phyloP scores from a whole-genome alignment of 257 asterid genomes.

The Nicotiana attenuata region DNA sequence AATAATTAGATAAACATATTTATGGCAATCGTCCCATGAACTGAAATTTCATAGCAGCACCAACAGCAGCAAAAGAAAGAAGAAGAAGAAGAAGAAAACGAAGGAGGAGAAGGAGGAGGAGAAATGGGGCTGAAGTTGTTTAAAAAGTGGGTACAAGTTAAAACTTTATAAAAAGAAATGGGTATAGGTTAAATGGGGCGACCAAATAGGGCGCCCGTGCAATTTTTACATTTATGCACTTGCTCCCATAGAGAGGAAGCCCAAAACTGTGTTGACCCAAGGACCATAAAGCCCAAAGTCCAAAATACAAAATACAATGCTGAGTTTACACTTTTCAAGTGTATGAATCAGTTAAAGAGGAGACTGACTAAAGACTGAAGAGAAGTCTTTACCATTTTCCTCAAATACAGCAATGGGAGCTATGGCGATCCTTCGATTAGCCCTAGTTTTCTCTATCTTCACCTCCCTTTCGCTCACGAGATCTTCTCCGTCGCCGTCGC shows the following conservation, averaged over 20 bases:
- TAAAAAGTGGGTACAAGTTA: too few relatives aligned
- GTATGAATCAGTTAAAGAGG: neutral
- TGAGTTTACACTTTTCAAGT: neutral
- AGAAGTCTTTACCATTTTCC: neutral
- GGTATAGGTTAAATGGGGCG: too few relatives aligned
- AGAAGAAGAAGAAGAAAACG: too few relatives aligned
- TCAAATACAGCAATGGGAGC: conserved; percentile 38
- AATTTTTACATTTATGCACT: too few relatives aligned
- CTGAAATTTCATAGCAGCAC: too few relatives aligned
- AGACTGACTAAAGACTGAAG: neutral
- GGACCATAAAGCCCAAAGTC: neutral
- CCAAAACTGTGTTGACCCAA: neutral
- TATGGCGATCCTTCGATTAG: conserved; percentile 19
- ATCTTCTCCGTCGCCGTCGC: conserved; percentile 24
- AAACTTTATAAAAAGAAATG: too few relatives aligned
- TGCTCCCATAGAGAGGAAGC: neutral
- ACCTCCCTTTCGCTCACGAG: conserved; percentile 22
- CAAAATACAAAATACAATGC: neutral
- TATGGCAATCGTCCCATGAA: too few relatives aligned
- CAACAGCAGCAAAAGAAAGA: too few relatives aligned
- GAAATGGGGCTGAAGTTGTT: too few relatives aligned
- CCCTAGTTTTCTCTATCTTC: conserved; percentile 31
- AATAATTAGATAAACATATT: too few relatives aligned
- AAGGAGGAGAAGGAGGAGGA: too few relatives aligned
- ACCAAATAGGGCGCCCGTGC: too few relatives aligned